Evolutionary conservation across 1,284 basidiomycete species (phyloP).

Genomic region (Spongispora temasekensis): DNA sequence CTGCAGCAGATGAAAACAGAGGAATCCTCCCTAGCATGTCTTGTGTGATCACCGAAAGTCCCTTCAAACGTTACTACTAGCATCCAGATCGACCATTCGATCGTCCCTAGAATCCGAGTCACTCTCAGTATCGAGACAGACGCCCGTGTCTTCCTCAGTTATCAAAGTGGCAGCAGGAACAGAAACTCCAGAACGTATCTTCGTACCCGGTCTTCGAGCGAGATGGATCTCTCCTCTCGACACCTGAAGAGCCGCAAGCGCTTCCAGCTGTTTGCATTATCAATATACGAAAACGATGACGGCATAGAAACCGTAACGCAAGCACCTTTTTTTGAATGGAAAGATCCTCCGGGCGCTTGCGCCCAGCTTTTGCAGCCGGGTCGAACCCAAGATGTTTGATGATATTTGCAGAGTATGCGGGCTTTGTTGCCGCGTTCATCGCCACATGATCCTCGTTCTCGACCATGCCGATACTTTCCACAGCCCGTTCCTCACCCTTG

Average conservation of each 20-base stretch:
- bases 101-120: constrained; percentile 12
- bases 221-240: constrained; percentile 52
- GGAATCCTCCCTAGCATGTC: too few species aligned
- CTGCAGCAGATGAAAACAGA: too few species aligned
- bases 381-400: constrained; percentile 76
- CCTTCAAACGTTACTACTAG: constrained; percentile 21
- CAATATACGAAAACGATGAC: background rate
- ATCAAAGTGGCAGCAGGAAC: constrained; percentile 30
- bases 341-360: constrained; percentile 40
- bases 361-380: constrained; percentile 57
- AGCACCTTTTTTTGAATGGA: constrained; percentile 59
- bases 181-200: constrained; percentile 51
- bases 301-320: background rate
- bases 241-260: constrained; percentile 48
- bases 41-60: background rate
- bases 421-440: constrained; percentile 33
- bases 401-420: constrained; percentile 60
- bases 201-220: constrained; percentile 55
- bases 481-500: constrained; percentile 16
- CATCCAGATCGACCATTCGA: constrained; percentile 30
- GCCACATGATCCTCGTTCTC: constrained; percentile 25
- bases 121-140: constrained; percentile 1
- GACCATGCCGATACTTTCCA: background rate
- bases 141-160: constrained; percentile 11
- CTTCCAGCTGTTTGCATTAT: constrained; percentile 46